Evolutionary conservation across 192 early-diverging fungal genomes (phyloP), one percentile per base, ranked within the genome.

Genomic region (Gonapodya sp.): DNA sequence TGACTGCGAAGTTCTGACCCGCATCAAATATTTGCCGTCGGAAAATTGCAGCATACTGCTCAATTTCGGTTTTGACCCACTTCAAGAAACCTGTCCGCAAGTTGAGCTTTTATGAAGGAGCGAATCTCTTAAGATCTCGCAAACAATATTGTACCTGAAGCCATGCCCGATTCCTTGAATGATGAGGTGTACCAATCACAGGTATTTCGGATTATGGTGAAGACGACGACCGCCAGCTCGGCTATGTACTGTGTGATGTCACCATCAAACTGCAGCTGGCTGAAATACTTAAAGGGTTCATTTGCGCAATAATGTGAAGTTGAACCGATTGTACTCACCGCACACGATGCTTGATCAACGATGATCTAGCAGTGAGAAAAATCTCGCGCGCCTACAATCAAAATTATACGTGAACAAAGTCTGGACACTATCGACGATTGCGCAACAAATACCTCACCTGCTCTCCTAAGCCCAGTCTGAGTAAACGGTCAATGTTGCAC

Each of bases 121-220:
- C 24, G 35, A 81, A 37, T 35, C 1, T 18, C 34, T 2, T 34
- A 34, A 33, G 36, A 31, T 1, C 31, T 34, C 31, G 35, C 8
- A 64, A 32, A 34, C 35, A 84, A 64, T 64, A 64, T 35, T 37
- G 72, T 87, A 92, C 91, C 95, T 30, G 95, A 96, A 0, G 94
- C 89, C 95, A 99, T 95, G 46, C 89, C 89, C 36, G 94, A 89
- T 80, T 96, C 93, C 31, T 92, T 91, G 82, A 99, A 99, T 0
- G 95, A 92, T 36, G 87, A 90, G 75, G 92, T 88, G 84, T 95
- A 99, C 97, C 97, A 99, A 80, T 97, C 95, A 81, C 95, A 96
- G 0, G 97, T 98, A 83, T 96, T 98, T 82, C 93, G 91, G 83
- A 98, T 94, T 73, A 97, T 85, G 8, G 93, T 88, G 83, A 99